A percentile compares a stretch with the other conserved stretches of the same genome.
Evolutionary conservation across 1,139 yeast species (phyloP).

Genomic region (Saccharomycopsis crataegensis): DNA sequence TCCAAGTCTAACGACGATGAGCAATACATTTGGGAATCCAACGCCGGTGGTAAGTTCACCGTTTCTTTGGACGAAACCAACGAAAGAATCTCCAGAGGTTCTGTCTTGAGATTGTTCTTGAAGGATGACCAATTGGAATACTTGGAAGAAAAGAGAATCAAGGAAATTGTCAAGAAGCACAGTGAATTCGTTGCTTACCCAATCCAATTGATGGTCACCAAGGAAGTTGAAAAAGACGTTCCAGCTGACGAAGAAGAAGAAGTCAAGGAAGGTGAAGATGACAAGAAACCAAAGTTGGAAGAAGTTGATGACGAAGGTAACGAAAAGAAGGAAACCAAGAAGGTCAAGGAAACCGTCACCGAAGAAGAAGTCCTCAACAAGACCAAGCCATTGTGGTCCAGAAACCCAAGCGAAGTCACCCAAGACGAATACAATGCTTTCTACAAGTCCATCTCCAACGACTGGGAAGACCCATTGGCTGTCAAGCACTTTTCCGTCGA

Average conservation of each 20-base stretch:
- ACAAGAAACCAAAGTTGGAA: slow-evolving; percentile 54
- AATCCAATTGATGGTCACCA: slow-evolving; percentile 95
- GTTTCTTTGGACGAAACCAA: slow-evolving; percentile 83
- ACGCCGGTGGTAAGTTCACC: slow-evolving; percentile 99
- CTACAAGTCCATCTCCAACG: slow-evolving; percentile 98
- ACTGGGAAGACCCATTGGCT: slow-evolving; percentile 99
- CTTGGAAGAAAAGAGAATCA: slow-evolving; percentile 98
- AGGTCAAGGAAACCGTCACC: slow-evolving; percentile 77
- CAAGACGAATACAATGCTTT: slow-evolving; percentile 99
- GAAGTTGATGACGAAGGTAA: slow-evolving; percentile 62
- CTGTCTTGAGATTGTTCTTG: slow-evolving; percentile 89
- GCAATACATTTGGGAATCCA: slow-evolving; percentile 99
- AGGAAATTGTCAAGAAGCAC: slow-evolving; percentile 99
- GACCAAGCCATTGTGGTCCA: slow-evolving; percentile 99
- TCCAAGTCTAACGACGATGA: slow-evolving; percentile 99
- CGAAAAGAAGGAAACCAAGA: slow-evolving; percentile 56
- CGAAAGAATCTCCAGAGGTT: slow-evolving; percentile 91
- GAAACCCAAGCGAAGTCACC: slow-evolving; percentile 96
- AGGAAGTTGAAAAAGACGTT: slow-evolving; percentile 96
- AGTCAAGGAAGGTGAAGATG: slow-evolving; percentile 43
- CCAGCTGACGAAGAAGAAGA: slow-evolving; percentile 61
- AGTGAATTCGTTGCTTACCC: slow-evolving; percentile 99
- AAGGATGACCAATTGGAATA: slow-evolving; percentile 99
- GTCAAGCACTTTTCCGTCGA: slow-evolving; percentile 99
- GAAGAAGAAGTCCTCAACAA: slow-evolving; percentile 97